Base-by-base conservation (phyloP, 164 flowering plant genomes). In the Amborella trichopoda region DNA sequence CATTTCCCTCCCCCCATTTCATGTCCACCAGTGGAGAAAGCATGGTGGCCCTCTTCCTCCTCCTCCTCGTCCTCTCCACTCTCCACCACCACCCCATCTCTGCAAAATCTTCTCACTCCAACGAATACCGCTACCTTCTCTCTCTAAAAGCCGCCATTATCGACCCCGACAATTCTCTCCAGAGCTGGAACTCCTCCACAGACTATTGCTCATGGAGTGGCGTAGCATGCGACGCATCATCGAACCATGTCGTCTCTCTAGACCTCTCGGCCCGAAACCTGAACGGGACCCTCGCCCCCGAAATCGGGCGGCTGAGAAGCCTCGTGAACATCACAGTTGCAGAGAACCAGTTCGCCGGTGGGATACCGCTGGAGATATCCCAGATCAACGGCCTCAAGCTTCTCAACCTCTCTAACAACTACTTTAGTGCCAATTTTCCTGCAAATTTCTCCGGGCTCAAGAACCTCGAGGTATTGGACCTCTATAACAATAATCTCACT, bases 401-500 rank as follows among this genome's bases (percentile, higher is more conserved):
- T 19, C 75, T 91, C 23, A 87, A 91, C 51, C 73, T 91, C 24
- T 83, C 93, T 17, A 91, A 81, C 61, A 91, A 91, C 23, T 9
- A 67, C 41, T 78, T 89, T 56, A 74, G 75, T 49, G 77, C 62
- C 6, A 63, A 66, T 2, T 77, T 87, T 47, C 95, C 93, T 0
- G 2, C 60, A 0, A 37, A 66, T 36, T 65, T 86, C 23, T 59
- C 81, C 3, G 30, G 32, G 2, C 65, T 80, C 22, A 61, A 53
- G 38, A 28, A 26, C 9, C 68, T 91, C 5, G 55, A 68, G 24
- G 73, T 78, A 2, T 71, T 88, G 1, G 96, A 93, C 49, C 52
- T 85, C 33, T 88, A 85, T 60, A 83, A 88, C 75, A 93, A 93
- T 58, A 84, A 85, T 46, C 60, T 93, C 70, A 67, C 84, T 4